A percentile compares a stretch with the other conserved stretches of the same genome.
Evolutionary conservation across 176 grass and related monocot genomes (phyloP).

Genomic region (Phoenix roebelenii): DNA sequence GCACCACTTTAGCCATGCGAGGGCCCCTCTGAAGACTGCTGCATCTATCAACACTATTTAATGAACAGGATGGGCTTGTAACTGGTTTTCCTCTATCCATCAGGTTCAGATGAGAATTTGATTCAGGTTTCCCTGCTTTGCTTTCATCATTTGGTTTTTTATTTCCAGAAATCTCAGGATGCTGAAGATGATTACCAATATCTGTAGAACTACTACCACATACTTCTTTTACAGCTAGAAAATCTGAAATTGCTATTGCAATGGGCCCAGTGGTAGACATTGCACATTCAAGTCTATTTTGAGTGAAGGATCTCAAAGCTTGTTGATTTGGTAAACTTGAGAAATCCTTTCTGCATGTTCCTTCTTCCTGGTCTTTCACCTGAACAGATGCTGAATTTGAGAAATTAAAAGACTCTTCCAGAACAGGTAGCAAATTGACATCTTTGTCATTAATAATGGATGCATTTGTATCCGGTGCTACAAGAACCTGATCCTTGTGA

Average conservation of each 20-base stretch:
- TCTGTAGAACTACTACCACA: neutral
- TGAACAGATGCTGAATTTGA: neutral
- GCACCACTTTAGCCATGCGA: conserved; percentile 68
- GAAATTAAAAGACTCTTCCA: neutral
- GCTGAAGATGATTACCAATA: neutral
- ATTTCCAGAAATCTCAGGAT: neutral
- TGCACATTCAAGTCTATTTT: neutral
- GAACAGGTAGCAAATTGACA: conserved; percentile 12
- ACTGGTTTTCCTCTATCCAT: conserved; percentile 13
- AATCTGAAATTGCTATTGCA: neutral
- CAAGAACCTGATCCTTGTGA: conserved; percentile 32
- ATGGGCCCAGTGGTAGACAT: conserved; percentile 2
- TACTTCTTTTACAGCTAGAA: conserved; percentile 9
- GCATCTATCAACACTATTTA: conserved; percentile 8
- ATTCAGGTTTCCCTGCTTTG: conserved; percentile 6
- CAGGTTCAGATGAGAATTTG: neutral
- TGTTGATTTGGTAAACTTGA: neutral
- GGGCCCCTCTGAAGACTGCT: conserved; percentile 48
- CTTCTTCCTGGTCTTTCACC: neutral
- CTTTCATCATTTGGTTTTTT: conserved; percentile 2
- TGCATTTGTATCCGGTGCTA: conserved; percentile 32
- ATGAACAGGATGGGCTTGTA: conserved; percentile 10
- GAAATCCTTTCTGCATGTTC: neutral
- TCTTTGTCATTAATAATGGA: conserved; percentile 32
- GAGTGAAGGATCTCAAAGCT: neutral